Percentiles rank a stretch among this genome's conserved stretches.
Conservation (phyloP, 139 green algal genomes). For the Marvania coccoides region DNA sequence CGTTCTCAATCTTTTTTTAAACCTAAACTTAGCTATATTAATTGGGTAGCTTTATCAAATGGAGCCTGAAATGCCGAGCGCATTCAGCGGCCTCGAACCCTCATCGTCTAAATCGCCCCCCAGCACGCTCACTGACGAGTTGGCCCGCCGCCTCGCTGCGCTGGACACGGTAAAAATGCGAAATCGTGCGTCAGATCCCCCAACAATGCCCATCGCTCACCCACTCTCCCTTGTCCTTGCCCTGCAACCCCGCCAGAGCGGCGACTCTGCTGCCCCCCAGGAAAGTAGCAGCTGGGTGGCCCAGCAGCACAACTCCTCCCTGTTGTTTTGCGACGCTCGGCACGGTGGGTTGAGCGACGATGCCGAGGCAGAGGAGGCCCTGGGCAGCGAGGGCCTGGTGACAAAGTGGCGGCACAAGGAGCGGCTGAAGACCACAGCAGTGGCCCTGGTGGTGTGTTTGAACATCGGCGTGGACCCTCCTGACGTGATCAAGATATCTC, state of each 20-base stretch:
- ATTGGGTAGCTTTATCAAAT: no score
- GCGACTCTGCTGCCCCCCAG: no score
- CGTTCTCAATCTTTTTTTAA: no score
- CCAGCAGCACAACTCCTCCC: neutral
- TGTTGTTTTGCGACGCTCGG: conserved; percentile 19
- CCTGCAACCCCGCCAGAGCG: no score
- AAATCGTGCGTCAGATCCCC: no score
- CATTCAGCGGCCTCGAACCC: no score
- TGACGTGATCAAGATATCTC: conserved; percentile 95
- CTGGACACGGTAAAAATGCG: neutral
- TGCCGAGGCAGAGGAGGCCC: neutral
- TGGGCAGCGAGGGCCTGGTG: conserved; percentile 9
- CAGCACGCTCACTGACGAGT: conserved; percentile 15
- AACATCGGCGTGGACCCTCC: conserved; percentile 99
- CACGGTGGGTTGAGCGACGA: conserved; percentile 1
- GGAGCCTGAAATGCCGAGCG: no score
- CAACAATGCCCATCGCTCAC: no score
- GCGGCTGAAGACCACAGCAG: conserved; percentile 83
- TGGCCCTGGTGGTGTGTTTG: conserved; percentile 95
- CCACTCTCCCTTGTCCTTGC: no score
- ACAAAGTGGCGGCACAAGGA: conserved; percentile 82
- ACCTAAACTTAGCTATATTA: no score
- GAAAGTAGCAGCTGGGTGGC: no score
- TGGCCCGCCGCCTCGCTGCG: conserved; percentile 3
- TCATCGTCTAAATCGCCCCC: neutral